These are phyloP conservation scores for Trifolium fragiferum DNA, from an alignment of 306 rosid species.

Conservation along the genomic window DNA sequence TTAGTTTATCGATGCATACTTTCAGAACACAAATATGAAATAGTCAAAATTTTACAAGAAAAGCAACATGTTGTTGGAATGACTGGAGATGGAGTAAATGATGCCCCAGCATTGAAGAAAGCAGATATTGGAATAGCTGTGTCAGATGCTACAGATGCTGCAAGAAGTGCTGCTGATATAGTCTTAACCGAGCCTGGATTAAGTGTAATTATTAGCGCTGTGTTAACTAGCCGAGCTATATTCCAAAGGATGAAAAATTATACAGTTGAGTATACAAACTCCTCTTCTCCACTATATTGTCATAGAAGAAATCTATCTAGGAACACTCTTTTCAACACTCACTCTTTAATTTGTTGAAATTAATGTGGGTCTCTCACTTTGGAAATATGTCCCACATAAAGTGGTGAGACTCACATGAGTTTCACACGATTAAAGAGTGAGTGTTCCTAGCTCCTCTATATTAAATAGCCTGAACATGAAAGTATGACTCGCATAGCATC, in stretches of 20 bases:
- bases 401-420: no score
- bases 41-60: conserved; percentile 82
- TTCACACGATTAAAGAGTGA: no score
- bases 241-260: conserved; percentile 94
- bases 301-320: conserved; percentile 16
- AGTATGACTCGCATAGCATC: conserved; percentile 5
- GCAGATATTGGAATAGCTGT: conserved; percentile 95
- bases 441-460: neutral
- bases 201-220: conserved; percentile 82
- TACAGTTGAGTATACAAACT: conserved; percentile 63
- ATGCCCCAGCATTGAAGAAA: conserved; percentile 91
- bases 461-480: conserved; percentile 28
- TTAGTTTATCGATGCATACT: conserved; percentile 41
- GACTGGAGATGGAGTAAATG: conserved; percentile 95
- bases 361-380: no score
- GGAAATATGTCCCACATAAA: no score
- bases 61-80: conserved; percentile 85
- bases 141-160: conserved; percentile 91
- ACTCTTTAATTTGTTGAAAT: no score
- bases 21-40: conserved; percentile 88
- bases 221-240: conserved; percentile 84
- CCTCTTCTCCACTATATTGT: conserved; percentile 29
- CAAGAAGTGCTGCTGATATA: conserved; percentile 83
- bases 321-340: no score
- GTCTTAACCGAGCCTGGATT: conserved; percentile 90